Base-by-base conservation (phyloP, 31 red algal species). In the Asparagopsis taxiformis region DNA sequence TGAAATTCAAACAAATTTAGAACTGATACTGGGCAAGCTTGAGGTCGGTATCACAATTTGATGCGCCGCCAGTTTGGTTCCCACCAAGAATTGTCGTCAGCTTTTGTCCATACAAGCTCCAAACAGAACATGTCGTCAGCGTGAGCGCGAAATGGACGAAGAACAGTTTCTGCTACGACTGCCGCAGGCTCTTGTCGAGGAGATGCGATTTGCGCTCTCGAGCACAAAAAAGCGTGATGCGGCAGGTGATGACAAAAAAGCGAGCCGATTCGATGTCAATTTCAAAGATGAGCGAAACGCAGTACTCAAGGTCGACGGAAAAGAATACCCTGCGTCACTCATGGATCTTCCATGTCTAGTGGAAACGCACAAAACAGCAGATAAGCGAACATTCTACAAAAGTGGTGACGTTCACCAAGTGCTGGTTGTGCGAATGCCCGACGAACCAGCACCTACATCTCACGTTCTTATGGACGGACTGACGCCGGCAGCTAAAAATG, bases 311-410 rank as follows among this genome's bases (percentile, higher is more conserved):
- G 70, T 84, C 33, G 88, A 97, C 38, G 86, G 59, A 6, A 72
- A 66, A 5, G 64, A 68, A 23, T 94, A 98, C 49, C 84, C 91
- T 46, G 95, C 90, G 22, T 63, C 70, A 19, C 59, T 98, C 24
- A 72, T 98, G 57, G 95, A 98, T 62, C 49, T 98, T 44, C 95
- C 95, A 31, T 75, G 72, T 38, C 74, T 94, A 33, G 68, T 87
- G 9, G 95, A 98, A 59, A 94, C 80, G 24, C 83, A 90, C 39
- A 98, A 91, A 67, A 87, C 81, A 11, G 71, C 87, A 0, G 95
- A 98, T 31, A 79, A 90, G 56, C 77, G 89, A 11, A 94, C 87
- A 9, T 71, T 98, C 15, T 98, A 89, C 85, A 98, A 98, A 68
- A 75, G 58, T 3, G 76, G 80, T 4, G 95, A 98, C 57, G 54